Evolutionary conservation across 306 rosid genomes (phyloP).

Genomic region (Hippophae gyantsensis): DNA sequence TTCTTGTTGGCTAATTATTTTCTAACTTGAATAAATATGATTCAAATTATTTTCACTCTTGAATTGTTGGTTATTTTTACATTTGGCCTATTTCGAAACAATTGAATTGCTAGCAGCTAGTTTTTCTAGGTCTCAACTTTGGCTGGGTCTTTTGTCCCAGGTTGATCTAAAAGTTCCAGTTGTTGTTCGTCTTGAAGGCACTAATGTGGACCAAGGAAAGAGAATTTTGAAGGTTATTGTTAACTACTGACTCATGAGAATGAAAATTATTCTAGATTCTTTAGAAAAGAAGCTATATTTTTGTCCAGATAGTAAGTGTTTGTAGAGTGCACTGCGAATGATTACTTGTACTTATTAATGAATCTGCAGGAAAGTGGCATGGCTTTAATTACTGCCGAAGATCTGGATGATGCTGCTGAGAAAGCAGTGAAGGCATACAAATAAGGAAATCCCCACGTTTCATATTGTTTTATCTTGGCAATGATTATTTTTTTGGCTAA

Average conservation of each 20-base stretch:
- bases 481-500: conserved; percentile 21
- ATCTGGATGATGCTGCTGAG: conserved; percentile 94
- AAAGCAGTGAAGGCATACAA: conserved; percentile 84
- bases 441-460: conserved; percentile 27
- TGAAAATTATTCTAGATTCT: conserved; percentile 4
- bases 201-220: conserved; percentile 93
- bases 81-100: background rate
- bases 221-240: conserved; percentile 61
- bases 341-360: conserved; percentile 1
- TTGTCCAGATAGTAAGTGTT: background rate
- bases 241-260: background rate
- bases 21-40: too few species aligned
- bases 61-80: background rate
- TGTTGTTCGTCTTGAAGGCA: conserved; percentile 95
- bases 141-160: conserved; percentile 29
- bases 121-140: conserved; percentile 12
- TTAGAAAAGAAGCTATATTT: background rate
- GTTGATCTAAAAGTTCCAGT: conserved; percentile 89
- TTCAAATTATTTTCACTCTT: too few species aligned
- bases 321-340: background rate
- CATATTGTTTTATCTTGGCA: conserved; percentile 14
- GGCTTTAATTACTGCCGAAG: conserved; percentile 87
- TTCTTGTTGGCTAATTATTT: too few species aligned
- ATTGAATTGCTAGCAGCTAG: conserved; percentile 1
- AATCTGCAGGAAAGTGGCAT: conserved; percentile 81